Conservation (phyloP, 163 green algal species). For the Volvox carteri region DNA sequence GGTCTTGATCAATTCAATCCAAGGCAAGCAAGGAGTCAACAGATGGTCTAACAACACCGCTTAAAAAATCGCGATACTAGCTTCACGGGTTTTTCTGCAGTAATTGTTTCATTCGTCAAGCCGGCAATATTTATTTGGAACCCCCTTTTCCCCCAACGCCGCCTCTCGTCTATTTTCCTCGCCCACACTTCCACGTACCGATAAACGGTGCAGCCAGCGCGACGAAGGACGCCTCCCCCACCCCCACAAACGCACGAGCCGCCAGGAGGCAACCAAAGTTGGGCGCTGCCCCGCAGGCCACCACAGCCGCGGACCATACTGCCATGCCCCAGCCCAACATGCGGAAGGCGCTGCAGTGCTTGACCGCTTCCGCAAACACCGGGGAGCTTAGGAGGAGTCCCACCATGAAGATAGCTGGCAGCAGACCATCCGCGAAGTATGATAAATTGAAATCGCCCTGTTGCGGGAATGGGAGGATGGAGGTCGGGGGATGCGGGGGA, state of each 20-base stretch:
- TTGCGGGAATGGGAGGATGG: neutral
- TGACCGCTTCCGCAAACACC: conserved; percentile 90
- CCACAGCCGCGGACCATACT: conserved; percentile 85
- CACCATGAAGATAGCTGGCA: conserved; percentile 91
- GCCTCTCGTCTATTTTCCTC: no score
- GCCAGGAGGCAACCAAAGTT: conserved; percentile 80
- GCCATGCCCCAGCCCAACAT: conserved; percentile 91
- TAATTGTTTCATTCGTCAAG: no score
- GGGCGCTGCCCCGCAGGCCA: conserved; percentile 79
- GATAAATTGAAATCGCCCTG: conserved; percentile 92
- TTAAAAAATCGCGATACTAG: no score
- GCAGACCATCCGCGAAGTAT: conserved; percentile 91
- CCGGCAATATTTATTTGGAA: no score
- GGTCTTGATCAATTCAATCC: no score
- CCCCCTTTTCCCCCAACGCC: no score
- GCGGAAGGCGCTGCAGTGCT: conserved; percentile 85
- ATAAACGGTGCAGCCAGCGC: conserved; percentile 95
- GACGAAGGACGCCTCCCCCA: conserved; percentile 97
- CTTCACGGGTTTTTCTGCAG: no score
- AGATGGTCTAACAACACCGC: no score
- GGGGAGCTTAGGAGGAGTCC: conserved; percentile 94
- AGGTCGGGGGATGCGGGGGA: neutral
- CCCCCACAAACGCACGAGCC: conserved; percentile 88
- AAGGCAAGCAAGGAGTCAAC: no score
- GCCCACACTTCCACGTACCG: no score